phyloP scores from a whole-genome alignment of 2,329 filamentous ascomycete species.

The Pestalotiopsis sp. region DNA sequence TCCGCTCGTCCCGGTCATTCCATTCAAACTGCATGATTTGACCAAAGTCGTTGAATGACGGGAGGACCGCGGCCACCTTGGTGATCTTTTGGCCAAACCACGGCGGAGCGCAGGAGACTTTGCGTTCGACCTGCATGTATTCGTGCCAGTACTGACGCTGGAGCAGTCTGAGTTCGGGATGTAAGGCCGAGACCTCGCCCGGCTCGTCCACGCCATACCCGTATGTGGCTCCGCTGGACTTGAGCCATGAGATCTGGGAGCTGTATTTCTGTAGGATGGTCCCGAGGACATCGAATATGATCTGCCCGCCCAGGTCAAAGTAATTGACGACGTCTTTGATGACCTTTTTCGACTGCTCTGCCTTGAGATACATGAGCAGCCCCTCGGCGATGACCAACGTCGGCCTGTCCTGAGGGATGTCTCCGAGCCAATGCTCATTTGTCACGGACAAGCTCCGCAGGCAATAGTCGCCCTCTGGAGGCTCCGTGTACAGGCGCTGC shows the following conservation, averaged over 20 bases:
- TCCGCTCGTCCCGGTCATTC: neutral
- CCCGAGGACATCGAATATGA: slow-evolving; percentile 5
- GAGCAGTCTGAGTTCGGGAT: slow-evolving; percentile 2
- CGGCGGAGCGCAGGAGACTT: neutral
- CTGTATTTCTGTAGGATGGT: slow-evolving; percentile 1
- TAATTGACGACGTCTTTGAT: slow-evolving; percentile 8
- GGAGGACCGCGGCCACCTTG: neutral
- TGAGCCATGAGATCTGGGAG: slow-evolving; percentile 4
- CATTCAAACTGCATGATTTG: neutral
- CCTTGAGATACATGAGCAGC: slow-evolving; percentile 23
- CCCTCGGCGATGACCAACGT: slow-evolving; percentile 25
- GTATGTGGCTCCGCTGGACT: slow-evolving; percentile 8
- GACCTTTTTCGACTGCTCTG: slow-evolving; percentile 13
- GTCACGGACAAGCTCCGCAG: slow-evolving; percentile 18
- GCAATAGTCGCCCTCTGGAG: slow-evolving; percentile 14
- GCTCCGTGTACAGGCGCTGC: slow-evolving; percentile 20
- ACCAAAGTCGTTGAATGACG: neutral
- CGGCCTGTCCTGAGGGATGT: slow-evolving; percentile 23
- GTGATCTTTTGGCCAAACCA: neutral
- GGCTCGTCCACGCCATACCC: slow-evolving; percentile 6
- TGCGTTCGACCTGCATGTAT: slow-evolving; percentile 8
- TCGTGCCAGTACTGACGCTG: neutral
- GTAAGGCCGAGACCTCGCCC: neutral
- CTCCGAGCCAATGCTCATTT: slow-evolving; percentile 21
- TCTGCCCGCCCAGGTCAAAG: slow-evolving; percentile 5